A percentile compares a stretch with the other conserved stretches of the same genome.
Evolutionary conservation across 169 alveolate species (phyloP).

Genomic region (Eimeria tenella): DNA sequence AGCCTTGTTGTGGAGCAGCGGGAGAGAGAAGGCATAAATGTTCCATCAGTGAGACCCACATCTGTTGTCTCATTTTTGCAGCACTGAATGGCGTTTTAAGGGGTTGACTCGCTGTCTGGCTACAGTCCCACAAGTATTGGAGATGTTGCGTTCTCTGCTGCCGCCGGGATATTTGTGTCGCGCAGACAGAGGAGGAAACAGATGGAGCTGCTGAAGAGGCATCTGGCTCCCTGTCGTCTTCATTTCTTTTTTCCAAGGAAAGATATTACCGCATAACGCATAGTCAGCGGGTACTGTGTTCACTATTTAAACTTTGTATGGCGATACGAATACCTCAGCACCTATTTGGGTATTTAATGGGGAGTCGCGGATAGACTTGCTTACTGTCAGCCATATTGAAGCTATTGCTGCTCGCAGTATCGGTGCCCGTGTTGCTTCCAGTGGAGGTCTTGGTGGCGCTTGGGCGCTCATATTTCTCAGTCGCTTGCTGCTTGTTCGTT

Average conservation of each 20-base stretch:
- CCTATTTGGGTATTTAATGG: too few species aligned
- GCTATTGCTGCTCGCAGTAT: background rate
- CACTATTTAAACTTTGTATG: too few species aligned
- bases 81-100: background rate
- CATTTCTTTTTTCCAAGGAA: slow-evolving; percentile 80
- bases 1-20: slow-evolving; percentile 94
- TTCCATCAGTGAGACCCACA: slow-evolving; percentile 18
- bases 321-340: too few species aligned
- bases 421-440: too few species aligned
- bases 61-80: background rate
- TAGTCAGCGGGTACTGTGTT: slow-evolving; percentile 81
- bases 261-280: slow-evolving; percentile 94
- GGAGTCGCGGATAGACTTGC: background rate
- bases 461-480: background rate
- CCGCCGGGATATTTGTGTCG: background rate
- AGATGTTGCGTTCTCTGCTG: slow-evolving; percentile 12
- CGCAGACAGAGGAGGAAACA: slow-evolving; percentile 56
- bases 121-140: too few species aligned
- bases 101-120: too few species aligned
- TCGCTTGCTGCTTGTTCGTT: background rate
- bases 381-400: background rate
- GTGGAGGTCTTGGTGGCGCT: too few species aligned
- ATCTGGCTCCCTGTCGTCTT: slow-evolving; percentile 53
- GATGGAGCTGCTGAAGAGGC: slow-evolving; percentile 43
- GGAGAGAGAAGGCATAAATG: slow-evolving; percentile 83